Evolutionary conservation across 1,284 basidiomycete species (phyloP).

Genomic region (Trichosporon ovoides): DNA sequence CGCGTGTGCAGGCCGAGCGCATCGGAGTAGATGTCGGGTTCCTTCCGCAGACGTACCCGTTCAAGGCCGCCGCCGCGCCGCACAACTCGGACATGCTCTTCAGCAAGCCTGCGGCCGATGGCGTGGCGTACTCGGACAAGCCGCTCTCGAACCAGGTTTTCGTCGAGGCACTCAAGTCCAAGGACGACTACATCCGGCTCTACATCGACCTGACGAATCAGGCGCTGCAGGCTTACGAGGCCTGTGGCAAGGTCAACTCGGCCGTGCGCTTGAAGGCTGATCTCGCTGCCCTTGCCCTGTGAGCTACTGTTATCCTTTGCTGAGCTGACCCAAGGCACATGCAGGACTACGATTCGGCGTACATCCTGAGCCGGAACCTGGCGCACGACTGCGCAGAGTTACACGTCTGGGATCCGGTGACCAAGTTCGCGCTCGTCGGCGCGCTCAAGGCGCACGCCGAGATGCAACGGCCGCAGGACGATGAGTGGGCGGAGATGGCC

Average conservation of each 20-base stretch:
- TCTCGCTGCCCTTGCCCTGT: slow-evolving; percentile 81
- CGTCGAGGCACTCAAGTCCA: slow-evolving; percentile 57
- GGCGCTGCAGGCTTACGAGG: slow-evolving; percentile 74
- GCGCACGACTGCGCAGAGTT: slow-evolving; percentile 36
- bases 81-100: slow-evolving; percentile 1
- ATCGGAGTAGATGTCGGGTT: slow-evolving; percentile 38
- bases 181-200: slow-evolving; percentile 63
- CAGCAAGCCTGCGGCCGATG: neutral
- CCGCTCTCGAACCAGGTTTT: slow-evolving; percentile 63
- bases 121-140: neutral
- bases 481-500: slow-evolving; percentile 39
- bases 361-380: slow-evolving; percentile 31
- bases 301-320: slow-evolving; percentile 37
- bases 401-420: slow-evolving; percentile 37
- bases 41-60: slow-evolving; percentile 39
- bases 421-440: slow-evolving; percentile 32
- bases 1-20: slow-evolving; percentile 44
- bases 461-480: slow-evolving; percentile 25
- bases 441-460: slow-evolving; percentile 32
- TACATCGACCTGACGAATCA: slow-evolving; percentile 70
- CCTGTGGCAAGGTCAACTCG: slow-evolving; percentile 72
- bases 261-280: slow-evolving; percentile 75
- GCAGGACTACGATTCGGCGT: slow-evolving; percentile 31
- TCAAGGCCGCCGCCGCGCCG: slow-evolving; percentile 23
- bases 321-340: slow-evolving; percentile 18